Base-by-base conservation (phyloP, 257 asterid species). In the Primulina eburnea region DNA sequence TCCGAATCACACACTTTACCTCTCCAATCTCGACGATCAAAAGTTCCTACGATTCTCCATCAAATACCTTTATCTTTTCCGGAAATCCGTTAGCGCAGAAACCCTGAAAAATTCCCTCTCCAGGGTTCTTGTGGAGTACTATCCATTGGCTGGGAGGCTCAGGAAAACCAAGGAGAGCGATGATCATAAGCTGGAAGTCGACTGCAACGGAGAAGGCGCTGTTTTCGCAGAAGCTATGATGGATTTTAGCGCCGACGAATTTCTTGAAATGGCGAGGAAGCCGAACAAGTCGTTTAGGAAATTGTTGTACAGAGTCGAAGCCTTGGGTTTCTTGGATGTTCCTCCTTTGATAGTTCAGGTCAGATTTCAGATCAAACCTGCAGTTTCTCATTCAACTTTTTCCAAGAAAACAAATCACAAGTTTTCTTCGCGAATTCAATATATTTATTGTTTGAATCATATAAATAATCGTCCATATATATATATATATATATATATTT, bases 291-390 rank as follows among this genome's bases (percentile, higher is more conserved):
- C 90, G 30, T 80, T 88, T 70, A 85, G 88, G 74, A 92, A 89
- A 59, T 84, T 89, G 8, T 17, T 89, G 71, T 86, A 80, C 77
- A 82, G 75, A 73, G 89, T 81, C 63, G 90, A 88, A 33, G 83
- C 85, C 63, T 68, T 81, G 9, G 66, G 65, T 74, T 89, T 92
- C 83, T 67, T 86, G 77, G 89, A 89, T 29, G 79, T 80, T 69
- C 98, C 98, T 9, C 98, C 98, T 82, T 85, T 92, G 10, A 83
- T 89, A 4, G 72, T 89, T 79, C 96, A 92, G 95, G 96, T 87
- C 34, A 67, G 75, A 56, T 43, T 43, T 43, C 17, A 12, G 53
- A 12, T 43, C 17, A 12, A 43, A 43, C 53, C 47, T 10, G 12
- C 11, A 1, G 47, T 8, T 38, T 9, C 38, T 9, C 12, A 37